Percentiles rank a stretch among this genome's conserved stretches.
Evolutionary conservation across 495 filamentous ascomycete species (phyloP).

Genomic region (Antarctomyces pellizariae): DNA sequence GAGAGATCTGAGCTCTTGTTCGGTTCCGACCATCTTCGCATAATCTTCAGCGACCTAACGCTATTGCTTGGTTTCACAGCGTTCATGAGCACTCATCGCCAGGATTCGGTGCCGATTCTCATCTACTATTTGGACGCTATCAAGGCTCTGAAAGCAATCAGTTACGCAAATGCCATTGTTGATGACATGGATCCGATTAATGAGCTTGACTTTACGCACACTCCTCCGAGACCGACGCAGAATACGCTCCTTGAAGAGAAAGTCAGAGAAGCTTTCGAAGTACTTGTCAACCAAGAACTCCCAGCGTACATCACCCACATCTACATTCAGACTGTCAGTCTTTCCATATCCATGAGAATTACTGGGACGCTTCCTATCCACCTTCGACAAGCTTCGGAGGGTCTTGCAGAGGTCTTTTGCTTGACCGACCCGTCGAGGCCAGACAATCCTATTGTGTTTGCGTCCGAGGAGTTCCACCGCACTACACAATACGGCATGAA

Average conservation of each 20-base stretch:
- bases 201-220: conserved; percentile 20
- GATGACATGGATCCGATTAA: conserved; percentile 25
- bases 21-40: conserved; percentile 34
- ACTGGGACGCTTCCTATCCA: conserved; percentile 27
- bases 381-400: conserved; percentile 37
- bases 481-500: conserved; percentile 37
- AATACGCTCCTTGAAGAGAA: conserved; percentile 34
- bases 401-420: conserved; percentile 54
- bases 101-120: conserved; percentile 37
- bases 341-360: conserved; percentile 31
- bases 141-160: conserved; percentile 46
- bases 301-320: conserved; percentile 45
- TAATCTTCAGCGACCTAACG: conserved; percentile 37
- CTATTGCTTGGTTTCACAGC: conserved; percentile 37
- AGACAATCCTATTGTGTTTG: conserved; percentile 61
- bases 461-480: conserved; percentile 43
- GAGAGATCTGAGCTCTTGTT: conserved; percentile 37
- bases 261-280: conserved; percentile 30
- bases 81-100: conserved; percentile 37
- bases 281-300: conserved; percentile 38
- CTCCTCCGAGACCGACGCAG: conserved; percentile 19
- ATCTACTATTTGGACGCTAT: conserved; percentile 46
- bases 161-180: conserved; percentile 41
- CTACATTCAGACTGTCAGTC: conserved; percentile 31
- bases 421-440: conserved; percentile 48